phyloP scores from a whole-genome alignment of 192 early-diverging fungal species.

The Coemansia sp. region DNA sequence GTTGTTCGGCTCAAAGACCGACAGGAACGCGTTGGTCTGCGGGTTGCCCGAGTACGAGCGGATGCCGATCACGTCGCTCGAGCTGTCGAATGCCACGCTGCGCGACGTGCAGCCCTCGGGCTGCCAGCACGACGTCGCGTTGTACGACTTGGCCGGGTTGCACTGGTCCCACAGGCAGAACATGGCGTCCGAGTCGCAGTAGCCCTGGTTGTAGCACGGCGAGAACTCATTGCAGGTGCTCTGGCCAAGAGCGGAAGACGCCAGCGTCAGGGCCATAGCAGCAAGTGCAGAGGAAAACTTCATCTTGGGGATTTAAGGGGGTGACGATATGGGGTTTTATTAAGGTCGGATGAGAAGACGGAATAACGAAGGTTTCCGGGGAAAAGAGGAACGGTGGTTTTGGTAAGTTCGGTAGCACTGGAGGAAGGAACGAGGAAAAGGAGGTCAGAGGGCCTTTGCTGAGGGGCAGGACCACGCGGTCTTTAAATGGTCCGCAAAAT shows the following conservation, averaged over 20 bases:
- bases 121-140: constrained; percentile 45
- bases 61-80: constrained; percentile 26
- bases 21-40: constrained; percentile 47
- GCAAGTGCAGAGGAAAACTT: constrained; percentile 12
- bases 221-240: constrained; percentile 38
- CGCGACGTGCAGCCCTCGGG: constrained; percentile 33
- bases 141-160: constrained; percentile 44
- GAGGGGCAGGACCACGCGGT: no score
- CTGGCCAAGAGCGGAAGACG: constrained; percentile 26
- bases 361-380: no score
- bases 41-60: constrained; percentile 29
- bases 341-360: no score
- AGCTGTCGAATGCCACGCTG: constrained; percentile 34
- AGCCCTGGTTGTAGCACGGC: constrained; percentile 54
- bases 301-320: no score
- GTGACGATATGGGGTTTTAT: no score
- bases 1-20: constrained; percentile 44
- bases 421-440: no score
- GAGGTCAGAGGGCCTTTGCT: no score
- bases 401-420: no score
- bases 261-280: constrained; percentile 13
- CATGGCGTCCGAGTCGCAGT: constrained; percentile 43
- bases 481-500: no score
- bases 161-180: constrained; percentile 51
- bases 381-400: no score